Evolutionary conservation across 2,329 filamentous ascomycete species (phyloP).

Genomic region (Ophiostoma tasmaniense): DNA sequence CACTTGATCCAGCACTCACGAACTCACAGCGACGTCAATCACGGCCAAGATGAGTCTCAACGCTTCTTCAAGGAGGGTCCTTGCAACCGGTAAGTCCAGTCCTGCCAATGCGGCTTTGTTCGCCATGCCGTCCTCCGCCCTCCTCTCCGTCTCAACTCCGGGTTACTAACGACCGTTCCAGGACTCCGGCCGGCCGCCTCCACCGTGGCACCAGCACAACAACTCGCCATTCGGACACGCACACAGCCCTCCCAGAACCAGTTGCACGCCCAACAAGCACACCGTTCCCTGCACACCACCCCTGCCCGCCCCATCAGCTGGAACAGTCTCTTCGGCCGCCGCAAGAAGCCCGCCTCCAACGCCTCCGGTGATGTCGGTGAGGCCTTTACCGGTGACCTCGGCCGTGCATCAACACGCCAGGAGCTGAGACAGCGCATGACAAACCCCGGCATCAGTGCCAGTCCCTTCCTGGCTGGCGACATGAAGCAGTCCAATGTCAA

Average conservation of each 20-base stretch:
- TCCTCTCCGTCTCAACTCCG: neutral
- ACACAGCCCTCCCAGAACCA: neutral
- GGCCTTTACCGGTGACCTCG: conserved; percentile 21
- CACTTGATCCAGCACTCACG: too few species aligned
- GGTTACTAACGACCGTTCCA: conserved; percentile 1
- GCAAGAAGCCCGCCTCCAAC: conserved; percentile 21
- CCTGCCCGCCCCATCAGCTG: conserved; percentile 16
- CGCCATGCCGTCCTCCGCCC: too few species aligned
- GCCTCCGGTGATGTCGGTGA: neutral
- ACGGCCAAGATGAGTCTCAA: conserved; percentile 52
- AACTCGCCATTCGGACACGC: conserved; percentile 7
- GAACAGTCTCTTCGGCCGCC: conserved; percentile 22
- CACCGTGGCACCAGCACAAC: conserved; percentile 9
- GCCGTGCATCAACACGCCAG: conserved; percentile 27
- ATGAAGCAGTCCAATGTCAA: conserved; percentile 36
- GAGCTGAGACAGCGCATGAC: conserved; percentile 38
- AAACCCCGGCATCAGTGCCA: conserved; percentile 36
- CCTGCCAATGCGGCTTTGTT: conserved; percentile 1
- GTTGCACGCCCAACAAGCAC: neutral
- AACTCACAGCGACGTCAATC: conserved; percentile 18
- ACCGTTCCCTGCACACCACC: conserved; percentile 18
- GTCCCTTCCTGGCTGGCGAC: conserved; percentile 57
- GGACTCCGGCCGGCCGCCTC: conserved; percentile 12
- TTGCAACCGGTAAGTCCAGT: conserved; percentile 45
- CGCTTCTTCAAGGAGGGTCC: conserved; percentile 53